These are phyloP conservation scores for Apophysomyces ossiformis DNA, from an alignment of 371 early-diverging fungal species.

Conservation along the genomic window DNA sequence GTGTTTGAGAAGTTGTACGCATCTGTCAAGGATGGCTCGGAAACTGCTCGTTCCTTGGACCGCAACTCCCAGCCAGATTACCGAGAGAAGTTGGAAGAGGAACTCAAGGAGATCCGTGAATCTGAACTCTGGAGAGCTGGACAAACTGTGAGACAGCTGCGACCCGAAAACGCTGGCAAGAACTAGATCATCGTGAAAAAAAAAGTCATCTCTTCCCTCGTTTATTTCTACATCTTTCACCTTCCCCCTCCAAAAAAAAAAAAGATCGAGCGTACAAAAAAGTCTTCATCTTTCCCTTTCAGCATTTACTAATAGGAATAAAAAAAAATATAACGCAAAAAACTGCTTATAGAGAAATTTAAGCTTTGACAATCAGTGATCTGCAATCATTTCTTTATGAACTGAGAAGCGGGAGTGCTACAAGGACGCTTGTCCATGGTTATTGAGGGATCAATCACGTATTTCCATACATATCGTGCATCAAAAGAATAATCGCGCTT, in stretches of 20 bases:
- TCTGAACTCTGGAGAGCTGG: constrained; percentile 79
- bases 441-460: no score
- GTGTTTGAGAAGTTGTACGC: constrained; percentile 92
- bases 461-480: no score
- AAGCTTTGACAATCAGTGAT: no score
- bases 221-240: background rate
- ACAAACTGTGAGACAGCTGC: constrained; percentile 85
- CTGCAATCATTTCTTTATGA: no score
- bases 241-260: background rate
- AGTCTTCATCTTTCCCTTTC: no score
- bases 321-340: no score
- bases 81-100: constrained; percentile 89
- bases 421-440: no score
- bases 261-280: no score
- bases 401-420: no score
- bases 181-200: constrained; percentile 21
- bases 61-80: constrained; percentile 92
- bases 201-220: background rate
- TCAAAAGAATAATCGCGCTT: no score
- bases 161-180: constrained; percentile 76
- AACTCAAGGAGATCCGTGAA: constrained; percentile 84
- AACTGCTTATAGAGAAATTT: no score
- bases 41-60: constrained; percentile 87
- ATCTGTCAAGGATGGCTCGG: constrained; percentile 87
- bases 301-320: no score